These are phyloP conservation scores for Obba rivulosa DNA, from an alignment of 768 basidiomycete genomes.

Conservation along the genomic window DNA sequence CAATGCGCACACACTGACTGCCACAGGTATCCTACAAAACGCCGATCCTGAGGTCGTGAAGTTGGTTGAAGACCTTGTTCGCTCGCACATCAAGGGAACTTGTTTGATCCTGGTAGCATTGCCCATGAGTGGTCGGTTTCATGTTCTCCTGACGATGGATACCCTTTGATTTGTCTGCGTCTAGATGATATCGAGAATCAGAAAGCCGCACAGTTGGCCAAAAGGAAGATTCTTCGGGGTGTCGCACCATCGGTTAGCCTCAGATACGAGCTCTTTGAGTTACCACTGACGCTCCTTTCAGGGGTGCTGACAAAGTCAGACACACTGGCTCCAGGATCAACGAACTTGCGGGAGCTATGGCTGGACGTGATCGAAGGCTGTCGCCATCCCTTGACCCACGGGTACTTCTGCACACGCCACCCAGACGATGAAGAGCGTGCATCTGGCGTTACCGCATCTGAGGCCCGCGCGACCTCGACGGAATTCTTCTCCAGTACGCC, in stretches of 20 bases:
- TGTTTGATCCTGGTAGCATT: slow-evolving; percentile 49
- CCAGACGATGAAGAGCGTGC: slow-evolving; percentile 55
- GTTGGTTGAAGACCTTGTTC: slow-evolving; percentile 45
- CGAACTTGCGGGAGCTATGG: slow-evolving; percentile 33
- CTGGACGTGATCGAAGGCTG: slow-evolving; percentile 48
- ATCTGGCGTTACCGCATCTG: slow-evolving; percentile 30
- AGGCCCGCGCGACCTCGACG: slow-evolving; percentile 33
- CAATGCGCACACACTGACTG: not conserved
- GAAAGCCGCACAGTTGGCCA: slow-evolving; percentile 45
- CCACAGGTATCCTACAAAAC: slow-evolving; percentile 45
- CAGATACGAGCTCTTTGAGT: not conserved
- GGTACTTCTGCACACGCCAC: slow-evolving; percentile 62
- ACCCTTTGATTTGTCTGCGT: too few species aligned
- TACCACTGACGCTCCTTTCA: slow-evolving; percentile 17
- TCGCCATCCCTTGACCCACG: slow-evolving; percentile 36
- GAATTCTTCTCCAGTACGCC: slow-evolving; percentile 43
- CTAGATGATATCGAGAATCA: slow-evolving; percentile 61
- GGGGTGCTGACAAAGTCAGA: slow-evolving; percentile 57
- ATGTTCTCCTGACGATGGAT: too few species aligned
- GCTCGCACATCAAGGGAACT: slow-evolving; percentile 44
- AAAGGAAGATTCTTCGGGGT: slow-evolving; percentile 39
- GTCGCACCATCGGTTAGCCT: slow-evolving; percentile 46
- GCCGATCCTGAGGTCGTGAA: slow-evolving; percentile 37
- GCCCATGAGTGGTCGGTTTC: slow-evolving; percentile 48
- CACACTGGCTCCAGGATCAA: slow-evolving; percentile 34